Base-by-base conservation (phyloP, 352 stramenopile genomes). In the Pythium plurisporium region DNA sequence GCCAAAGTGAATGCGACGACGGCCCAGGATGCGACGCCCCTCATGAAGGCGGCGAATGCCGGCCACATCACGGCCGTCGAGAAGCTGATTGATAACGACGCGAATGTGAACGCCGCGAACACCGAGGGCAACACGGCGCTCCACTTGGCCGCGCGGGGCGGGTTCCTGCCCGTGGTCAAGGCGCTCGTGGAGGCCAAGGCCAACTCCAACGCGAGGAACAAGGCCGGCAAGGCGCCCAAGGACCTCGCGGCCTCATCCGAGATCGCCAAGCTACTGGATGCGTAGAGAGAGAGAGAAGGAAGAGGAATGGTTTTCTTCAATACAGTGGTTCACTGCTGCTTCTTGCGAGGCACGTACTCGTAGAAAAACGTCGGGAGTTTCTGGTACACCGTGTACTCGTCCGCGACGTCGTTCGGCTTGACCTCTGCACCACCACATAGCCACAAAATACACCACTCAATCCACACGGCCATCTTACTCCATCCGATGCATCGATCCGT, bases 311-410 rank as follows among this genome's bases (percentile, higher is more conserved):
- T 23, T 38, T 30, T 22, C 8, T 63, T n/a, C n/a, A n/a, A n/a
- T n/a, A n/a, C n/a, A n/a, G n/a, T n/a, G n/a, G n/a, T n/a, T n/a
- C 30, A 67, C 37, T 70, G 69, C 55, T 79, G 83, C 61, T 87
- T 88, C 49, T 81, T 86, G 7, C 49, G 36, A n/a, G 75, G 74
- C 72, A 82, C 81, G 66, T 91, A 94, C 62, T 94, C 83, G 73
- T 94, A 94, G 64, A 94, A 94, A 55, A 94, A 94, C 17, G 83
- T 94, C 1, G 83, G 83, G 20, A 94, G 65, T 51, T 87, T 91
- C 64, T 91, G 81, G 68, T 94, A 94, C 15, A 91, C 79, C 3
- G 81, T 82, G 63, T 85, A 94, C 58, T 94, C 81, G 65, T 90
- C 81, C 15, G 79, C 73, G 5, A 87, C 81, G 41, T 82, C 76